These are phyloP conservation scores for Trapa bicornis DNA, from an alignment of 345 rosid genomes.

Conservation along the genomic window DNA sequence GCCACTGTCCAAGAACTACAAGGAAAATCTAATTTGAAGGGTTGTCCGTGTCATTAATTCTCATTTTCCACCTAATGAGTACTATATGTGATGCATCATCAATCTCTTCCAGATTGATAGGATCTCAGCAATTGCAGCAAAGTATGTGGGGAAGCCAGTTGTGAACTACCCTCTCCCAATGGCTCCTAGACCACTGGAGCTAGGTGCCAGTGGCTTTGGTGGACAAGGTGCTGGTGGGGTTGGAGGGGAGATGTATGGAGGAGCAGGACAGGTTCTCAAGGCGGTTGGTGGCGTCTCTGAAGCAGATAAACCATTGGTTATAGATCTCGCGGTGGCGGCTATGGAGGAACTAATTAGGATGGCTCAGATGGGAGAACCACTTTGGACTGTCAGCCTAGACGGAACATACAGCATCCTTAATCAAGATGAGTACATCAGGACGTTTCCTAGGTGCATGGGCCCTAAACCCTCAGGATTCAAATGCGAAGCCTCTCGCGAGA, in stretches of 20 bases:
- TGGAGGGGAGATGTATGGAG: slow-evolving; percentile 38
- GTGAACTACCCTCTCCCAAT: slow-evolving; percentile 57
- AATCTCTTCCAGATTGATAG: slow-evolving; percentile 50
- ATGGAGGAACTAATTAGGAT: slow-evolving; percentile 78
- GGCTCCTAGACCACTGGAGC: slow-evolving; percentile 59
- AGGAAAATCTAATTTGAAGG: neutral
- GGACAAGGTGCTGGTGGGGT: slow-evolving; percentile 17
- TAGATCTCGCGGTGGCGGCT: slow-evolving; percentile 75
- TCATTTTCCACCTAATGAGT: neutral
- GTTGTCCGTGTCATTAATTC: neutral
- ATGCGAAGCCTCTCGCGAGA: slow-evolving; percentile 67
- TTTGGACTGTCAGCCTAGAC: slow-evolving; percentile 53
- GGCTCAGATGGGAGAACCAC: slow-evolving; percentile 68
- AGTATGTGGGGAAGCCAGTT: slow-evolving; percentile 85
- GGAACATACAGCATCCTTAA: slow-evolving; percentile 31
- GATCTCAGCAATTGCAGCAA: slow-evolving; percentile 84
- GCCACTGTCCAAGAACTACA: neutral
- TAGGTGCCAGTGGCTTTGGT: slow-evolving; percentile 44
- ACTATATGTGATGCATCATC: neutral
- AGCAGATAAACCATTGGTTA: slow-evolving; percentile 48
- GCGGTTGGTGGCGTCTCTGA: slow-evolving; percentile 41
- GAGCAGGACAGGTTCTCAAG: slow-evolving; percentile 62
- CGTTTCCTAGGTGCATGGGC: slow-evolving; percentile 51
- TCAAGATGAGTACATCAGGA: slow-evolving; percentile 54
- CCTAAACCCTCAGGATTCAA: slow-evolving; percentile 51